Percentiles rank a stretch among this genome's conserved stretches.
These are phyloP conservation scores for Kazachstania kunashirensis DNA, from an alignment of 805 yeast genomes.

Conservation along the genomic window DNA sequence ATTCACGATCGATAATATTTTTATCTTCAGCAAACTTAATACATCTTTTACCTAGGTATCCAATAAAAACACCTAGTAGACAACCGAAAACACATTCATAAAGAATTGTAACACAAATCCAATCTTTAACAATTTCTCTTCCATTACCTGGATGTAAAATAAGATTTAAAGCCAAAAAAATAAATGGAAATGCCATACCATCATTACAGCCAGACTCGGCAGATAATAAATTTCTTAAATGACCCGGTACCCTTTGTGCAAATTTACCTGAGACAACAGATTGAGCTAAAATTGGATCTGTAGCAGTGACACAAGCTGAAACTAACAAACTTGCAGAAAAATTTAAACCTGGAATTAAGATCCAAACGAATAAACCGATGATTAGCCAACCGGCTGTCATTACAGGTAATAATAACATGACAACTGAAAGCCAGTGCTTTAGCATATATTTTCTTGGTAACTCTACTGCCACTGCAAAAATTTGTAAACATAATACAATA, in stretches of 20 bases:
- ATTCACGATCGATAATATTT: conserved; percentile 74
- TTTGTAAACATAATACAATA: conserved; percentile 74
- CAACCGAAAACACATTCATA: conserved; percentile 80
- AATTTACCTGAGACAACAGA: conserved; percentile 90
- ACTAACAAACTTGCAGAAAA: conserved; percentile 66
- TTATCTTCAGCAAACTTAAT: conserved; percentile 64
- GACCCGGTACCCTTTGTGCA: conserved; percentile 89
- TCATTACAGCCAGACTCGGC: conserved; percentile 88
- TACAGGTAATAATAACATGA: conserved; percentile 67
- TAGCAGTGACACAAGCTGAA: conserved; percentile 86
- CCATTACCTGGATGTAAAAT: conserved; percentile 58
- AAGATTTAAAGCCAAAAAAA: conserved; percentile 57
- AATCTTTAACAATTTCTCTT: conserved; percentile 63
- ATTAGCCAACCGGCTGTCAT: conserved; percentile 88
- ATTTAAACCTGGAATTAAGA: conserved; percentile 58
- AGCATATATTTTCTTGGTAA: conserved; percentile 83
- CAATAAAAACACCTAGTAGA: conserved; percentile 61
- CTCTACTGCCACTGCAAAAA: conserved; percentile 91
- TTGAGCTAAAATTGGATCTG: conserved; percentile 91
- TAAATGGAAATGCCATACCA: conserved; percentile 94
- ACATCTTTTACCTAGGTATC: conserved; percentile 58
- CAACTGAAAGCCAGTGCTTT: conserved; percentile 70
- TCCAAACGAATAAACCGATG: conserved; percentile 72
- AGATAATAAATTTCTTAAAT: conserved; percentile 67
- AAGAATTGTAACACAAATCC: conserved; percentile 66